Evolutionary conservation across 805 yeast genomes (phyloP), one percentile per base, ranked within the genome.

Genomic region (Nakazawaea anatomiae): DNA sequence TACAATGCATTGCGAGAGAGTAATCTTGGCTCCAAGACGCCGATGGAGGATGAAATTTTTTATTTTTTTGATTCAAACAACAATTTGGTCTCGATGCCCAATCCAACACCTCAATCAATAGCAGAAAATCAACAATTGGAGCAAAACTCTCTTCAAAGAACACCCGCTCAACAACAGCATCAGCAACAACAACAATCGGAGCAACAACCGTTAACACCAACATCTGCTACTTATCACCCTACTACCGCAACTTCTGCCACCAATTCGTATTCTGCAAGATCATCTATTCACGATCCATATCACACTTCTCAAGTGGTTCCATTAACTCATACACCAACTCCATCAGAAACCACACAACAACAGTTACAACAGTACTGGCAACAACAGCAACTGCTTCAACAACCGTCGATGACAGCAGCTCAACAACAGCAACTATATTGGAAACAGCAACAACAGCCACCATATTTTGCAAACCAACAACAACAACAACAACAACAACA

Each of bases 1-100:
- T 72, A 83, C 73, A 69, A 67, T 52, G 83, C 87, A 0, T 72
- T 83, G 43, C 78, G 79, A 56, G 80, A 79, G 49, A 72, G 79
- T 11, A 72, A 83, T 1, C 66, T 83, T 25, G 89, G 90, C 1
- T 83, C 82, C 0, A 76, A 78, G 60, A 57, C 59, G 49, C 60
- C 69, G 10, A 62, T 71, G 42, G 82, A 76, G 52, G 81, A 76
- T 54, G 82, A 77, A 55, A 73, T 79, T 1, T 70, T 67, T 53
- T 78, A 74, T 57, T 72, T 69, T 51, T 63, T 76, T 60, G 82
- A 77, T 55, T 61, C 66, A 14, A 51, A 59, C 10, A 55, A 54
- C 42, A 46, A 47, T 14, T 29, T 49, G 31, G n/a, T 54, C 5
- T 49, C 58, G 10, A 35, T 52, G 9, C 50, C 57, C 4, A 50